Evolutionary conservation across 192 early-diverging fungal species (phyloP), one percentile per base, ranked within the genome.

Genomic region (Dimargaris verticillata): DNA sequence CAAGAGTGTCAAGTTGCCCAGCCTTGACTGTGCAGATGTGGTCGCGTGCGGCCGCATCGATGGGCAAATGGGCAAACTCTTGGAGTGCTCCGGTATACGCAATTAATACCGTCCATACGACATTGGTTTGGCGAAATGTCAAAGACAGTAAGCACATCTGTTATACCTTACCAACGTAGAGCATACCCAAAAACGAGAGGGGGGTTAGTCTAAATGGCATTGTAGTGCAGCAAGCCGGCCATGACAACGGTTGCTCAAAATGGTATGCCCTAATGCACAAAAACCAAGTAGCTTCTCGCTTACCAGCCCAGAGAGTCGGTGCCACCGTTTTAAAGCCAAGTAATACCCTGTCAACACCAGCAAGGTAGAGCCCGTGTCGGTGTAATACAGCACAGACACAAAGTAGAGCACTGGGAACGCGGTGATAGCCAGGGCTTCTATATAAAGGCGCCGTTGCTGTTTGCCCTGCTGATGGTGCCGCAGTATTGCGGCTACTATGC

Each of bases 41-140:
- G 53, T 10, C 22, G 28, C 53, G 53, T 29, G 28, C 28, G 10
- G 20, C 59, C 17, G 45, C 59, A 48, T 63, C 47, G 6, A 38
- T 60, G 5, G 48, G 42, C 1, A 29, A 14, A 15, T n/a, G n/a
- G 20, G 41, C 60, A 18, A 76, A 44, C 57, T 61, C 47, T 6
- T 47, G 50, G 51, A 72, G 43, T 9, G 47, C 63, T 0, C 69
- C 74, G 15, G 65, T 43, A 20, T 38, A 29, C 41, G 65, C 69
- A 25, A 85, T 75, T 64, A 94, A 88, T 18, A 72, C 68, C 12
- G 86, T 68, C 95, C 95, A 98, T 0, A 94, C 74, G 18, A 85
- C 82, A 67, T 98, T 98, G 26, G 93, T 98, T 67, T 98, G 95
- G 13, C 95, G 77, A 69, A 92, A 86, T 50, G 78, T 75, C 28